Conservation (phyloP, 371 early-diverging fungal genomes). For the Actinomucor elegans region DNA sequence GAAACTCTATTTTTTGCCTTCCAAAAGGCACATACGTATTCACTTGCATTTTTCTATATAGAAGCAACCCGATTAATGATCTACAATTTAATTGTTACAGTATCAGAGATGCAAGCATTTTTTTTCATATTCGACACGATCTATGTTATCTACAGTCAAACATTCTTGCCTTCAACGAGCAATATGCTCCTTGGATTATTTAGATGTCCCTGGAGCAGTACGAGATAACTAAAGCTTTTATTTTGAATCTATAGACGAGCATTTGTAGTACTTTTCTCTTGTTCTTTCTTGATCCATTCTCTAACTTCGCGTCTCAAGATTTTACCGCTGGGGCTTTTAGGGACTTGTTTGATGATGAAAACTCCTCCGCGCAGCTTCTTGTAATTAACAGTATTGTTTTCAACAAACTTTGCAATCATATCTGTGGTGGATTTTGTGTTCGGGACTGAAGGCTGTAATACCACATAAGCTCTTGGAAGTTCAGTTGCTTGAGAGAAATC, state of each 20-base stretch:
- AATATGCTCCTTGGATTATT: too few species aligned
- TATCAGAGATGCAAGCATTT: too few species aligned
- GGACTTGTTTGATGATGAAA: slow-evolving; percentile 66
- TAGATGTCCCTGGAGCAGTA: too few species aligned
- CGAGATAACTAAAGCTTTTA: too few species aligned
- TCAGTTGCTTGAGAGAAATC: slow-evolving; percentile 71
- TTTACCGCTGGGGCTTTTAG: slow-evolving; percentile 80
- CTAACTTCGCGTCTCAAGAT: slow-evolving; percentile 58
- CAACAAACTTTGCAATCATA: slow-evolving; percentile 63
- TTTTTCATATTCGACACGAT: too few species aligned
- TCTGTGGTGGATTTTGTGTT: slow-evolving; percentile 26
- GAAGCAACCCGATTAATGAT: too few species aligned
- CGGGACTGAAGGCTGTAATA: slow-evolving; percentile 36
- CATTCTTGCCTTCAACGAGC: too few species aligned
- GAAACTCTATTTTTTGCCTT: too few species aligned
- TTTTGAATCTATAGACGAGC: slow-evolving; percentile 26
- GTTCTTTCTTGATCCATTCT: slow-evolving; percentile 49
- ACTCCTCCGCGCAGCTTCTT: slow-evolving; percentile 83
- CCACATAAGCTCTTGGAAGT: slow-evolving; percentile 79
- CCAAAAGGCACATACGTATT: too few species aligned
- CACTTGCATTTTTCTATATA: too few species aligned
- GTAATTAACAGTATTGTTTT: slow-evolving; percentile 62
- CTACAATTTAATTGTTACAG: too few species aligned
- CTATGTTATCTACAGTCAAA: too few species aligned
- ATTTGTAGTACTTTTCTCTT: slow-evolving; percentile 11